Base-by-base conservation (phyloP, 1,139 yeast genomes). In the Pichia sp. region DNA sequence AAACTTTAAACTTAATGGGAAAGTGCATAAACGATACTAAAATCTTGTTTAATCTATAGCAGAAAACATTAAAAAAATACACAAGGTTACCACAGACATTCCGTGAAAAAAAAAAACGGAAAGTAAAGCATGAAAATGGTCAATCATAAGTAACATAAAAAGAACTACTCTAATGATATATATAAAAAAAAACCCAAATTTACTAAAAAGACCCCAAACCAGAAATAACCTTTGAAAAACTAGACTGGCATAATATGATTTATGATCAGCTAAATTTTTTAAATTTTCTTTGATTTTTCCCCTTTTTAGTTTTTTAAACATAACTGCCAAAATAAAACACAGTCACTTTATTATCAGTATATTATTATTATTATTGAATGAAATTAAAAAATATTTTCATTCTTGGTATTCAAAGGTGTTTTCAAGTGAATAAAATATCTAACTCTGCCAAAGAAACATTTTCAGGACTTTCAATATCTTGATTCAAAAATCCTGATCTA, bases 381-480 rank as follows among this genome's bases (percentile, higher is more conserved):
- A 38, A 33, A 29, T 27, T 33, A 14, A n/a, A n/a, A 22, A 19
- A 19, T 10, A 5, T 19, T 29, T 29, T 14, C 43, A 30, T 22
- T 18, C 19, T 14, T 49, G 52, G 49, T 49, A 49, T 49, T 45
- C 18, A 46, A 36, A 31, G 49, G 19, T n/a, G n/a, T 25, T 29
- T 19, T 45, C 68, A 76, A 49, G 72, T 69, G 63, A 84, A 84
- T 64, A 84, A 74, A 58, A 79, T 79, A 63, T 86, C 95, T 60
- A 86, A 70, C 61, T 86, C 93, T 46, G 87, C 84, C 62, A 85
- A 73, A 44, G 88, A 80, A 34, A 83, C 75, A 59, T 84, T 86
- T 70, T 86, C 95, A 9, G 95, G 95, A 44, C 87, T 75, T 31
- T 82, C 86, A 60, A 86, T 84, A 58, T 85, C 91, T 65, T 83